Percentiles rank a stretch among this genome's conserved stretches.
phyloP scores from a whole-genome alignment of 441 rosid genomes.

The Populus trichocarpa region DNA sequence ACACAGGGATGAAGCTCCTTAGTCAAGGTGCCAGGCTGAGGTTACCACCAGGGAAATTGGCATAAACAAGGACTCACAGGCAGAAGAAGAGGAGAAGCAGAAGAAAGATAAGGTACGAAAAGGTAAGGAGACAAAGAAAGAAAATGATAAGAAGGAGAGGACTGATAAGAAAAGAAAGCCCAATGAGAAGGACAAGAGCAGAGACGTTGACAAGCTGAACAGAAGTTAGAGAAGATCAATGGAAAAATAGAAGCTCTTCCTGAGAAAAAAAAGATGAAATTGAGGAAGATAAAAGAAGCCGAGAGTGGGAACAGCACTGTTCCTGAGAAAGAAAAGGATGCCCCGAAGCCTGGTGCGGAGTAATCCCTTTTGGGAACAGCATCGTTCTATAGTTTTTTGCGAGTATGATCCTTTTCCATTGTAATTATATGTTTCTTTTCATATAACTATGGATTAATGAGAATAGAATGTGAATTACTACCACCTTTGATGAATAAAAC shows the following conservation, averaged over 20 bases:
- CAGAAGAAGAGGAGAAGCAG: conserved; percentile 14
- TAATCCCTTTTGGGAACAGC: neutral
- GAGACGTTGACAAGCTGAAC: conserved; percentile 40
- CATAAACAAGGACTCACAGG: conserved; percentile 17
- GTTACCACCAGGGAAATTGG: conserved; percentile 27
- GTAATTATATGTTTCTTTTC: neutral
- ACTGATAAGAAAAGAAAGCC: conserved; percentile 29
- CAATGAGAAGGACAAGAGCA: conserved; percentile 33
- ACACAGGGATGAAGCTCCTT: conserved; percentile 22
- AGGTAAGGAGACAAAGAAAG: conserved; percentile 10
- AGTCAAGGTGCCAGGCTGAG: conserved; percentile 17
- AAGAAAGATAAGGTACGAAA: conserved; percentile 2
- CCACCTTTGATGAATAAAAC: neutral
- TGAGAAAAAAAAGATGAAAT: conserved; percentile 47
- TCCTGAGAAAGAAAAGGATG: conserved; percentile 16
- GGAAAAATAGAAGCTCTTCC: conserved; percentile 50
- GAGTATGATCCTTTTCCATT: neutral
- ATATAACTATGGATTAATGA: neutral
- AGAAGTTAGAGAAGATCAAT: conserved; percentile 56
- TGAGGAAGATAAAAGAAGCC: conserved; percentile 58
- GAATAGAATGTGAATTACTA: neutral
- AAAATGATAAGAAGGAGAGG: neutral
- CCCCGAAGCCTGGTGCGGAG: conserved; percentile 3
- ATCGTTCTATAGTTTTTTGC: neutral
- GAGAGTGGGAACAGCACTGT: conserved; percentile 26